Base-by-base conservation (phyloP, 73 alveolate species). In the Uronychia setigera region DNA sequence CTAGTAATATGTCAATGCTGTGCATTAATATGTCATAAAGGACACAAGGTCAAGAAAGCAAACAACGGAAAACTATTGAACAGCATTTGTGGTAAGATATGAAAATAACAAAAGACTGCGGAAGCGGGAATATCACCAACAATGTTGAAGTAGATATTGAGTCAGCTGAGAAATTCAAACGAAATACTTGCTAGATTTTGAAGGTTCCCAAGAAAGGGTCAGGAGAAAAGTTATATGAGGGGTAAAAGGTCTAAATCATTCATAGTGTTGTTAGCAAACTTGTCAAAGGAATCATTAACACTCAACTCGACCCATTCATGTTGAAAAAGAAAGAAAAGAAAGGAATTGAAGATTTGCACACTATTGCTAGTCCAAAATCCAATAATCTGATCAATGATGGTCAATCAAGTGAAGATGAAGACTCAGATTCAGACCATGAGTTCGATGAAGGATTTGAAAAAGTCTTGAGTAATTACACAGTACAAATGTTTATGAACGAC, bases 11-110 rank as follows among this genome's bases (percentile, higher is more conserved):
- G 89, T 33, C 29, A 25, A 0, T 26, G 46, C 11, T 82, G 89
- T n/a, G 82, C 89, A 0, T 5, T 27, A 19, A 25, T 82, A 31
- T 82, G 89, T 32, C 89, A 82, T 74, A 35, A 31, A 19, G 89
- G 89, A 5, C 89, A 82, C 74, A 27, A 35, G 26, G 0, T 82
- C 34, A 33, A 0, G 1, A 33, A 33, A 32, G 83, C 79, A 27
- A 82, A 32, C 59, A 19, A 32, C 28, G 60, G 79, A 26, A 9
- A 26, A 13, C 25, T 26, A 58, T 0, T 30, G 14, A 74, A 29
- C 27, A 26, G 34, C 25, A 58, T 74, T 1, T 82, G 89, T 26
- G 60, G 74, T 58, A 46, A 46, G n/a, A n/a, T n/a, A n/a, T n/a
- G n/a, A n/a, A n/a, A n/a, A n/a, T n/a, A n/a, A n/a, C n/a, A n/a